Conservation (phyloP, 345 rosid genomes). For the Corymbia maculata region DNA sequence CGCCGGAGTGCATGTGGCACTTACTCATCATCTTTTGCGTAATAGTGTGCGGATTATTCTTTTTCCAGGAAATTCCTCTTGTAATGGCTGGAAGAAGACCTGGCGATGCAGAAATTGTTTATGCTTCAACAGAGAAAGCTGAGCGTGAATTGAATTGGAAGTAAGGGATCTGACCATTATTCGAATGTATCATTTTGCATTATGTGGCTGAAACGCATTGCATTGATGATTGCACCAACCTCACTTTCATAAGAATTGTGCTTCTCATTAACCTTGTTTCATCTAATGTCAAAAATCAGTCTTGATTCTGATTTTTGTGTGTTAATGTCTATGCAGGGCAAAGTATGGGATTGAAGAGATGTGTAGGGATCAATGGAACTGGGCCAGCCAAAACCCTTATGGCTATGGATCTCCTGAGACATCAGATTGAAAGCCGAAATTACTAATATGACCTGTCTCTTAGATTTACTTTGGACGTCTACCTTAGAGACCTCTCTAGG, state of each 20-base stretch:
- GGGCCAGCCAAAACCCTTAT: slow-evolving; percentile 91
- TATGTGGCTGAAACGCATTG: not conserved
- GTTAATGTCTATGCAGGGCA: slow-evolving; percentile 37
- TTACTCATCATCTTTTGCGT: not conserved
- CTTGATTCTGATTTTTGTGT: not conserved
- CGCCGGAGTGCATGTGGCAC: not conserved
- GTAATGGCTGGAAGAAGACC: slow-evolving; percentile 62
- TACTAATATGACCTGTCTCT: not conserved
- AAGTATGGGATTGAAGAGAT: slow-evolving; percentile 76
- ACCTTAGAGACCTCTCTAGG: not conserved
- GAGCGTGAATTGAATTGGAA: slow-evolving; percentile 76
- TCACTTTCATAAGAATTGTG: not conserved
- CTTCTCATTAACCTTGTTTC: not conserved
- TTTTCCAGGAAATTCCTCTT: slow-evolving; percentile 69
- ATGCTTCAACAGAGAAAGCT: slow-evolving; percentile 84
- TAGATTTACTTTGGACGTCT: not conserved
- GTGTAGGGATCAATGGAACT: slow-evolving; percentile 95
- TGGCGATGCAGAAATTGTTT: slow-evolving; percentile 85
- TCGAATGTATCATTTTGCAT: not conserved
- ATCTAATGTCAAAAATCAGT: not conserved
- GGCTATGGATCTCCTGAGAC: slow-evolving; percentile 57
- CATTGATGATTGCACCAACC: not conserved
- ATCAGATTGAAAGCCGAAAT: not conserved
- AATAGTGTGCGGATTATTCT: not conserved
- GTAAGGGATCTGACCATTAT: slow-evolving; percentile 29